Evolutionary conservation across 225 moss, liverwort and hornwort genomes (phyloP).

Genomic region (Marchantia paleacea): DNA sequence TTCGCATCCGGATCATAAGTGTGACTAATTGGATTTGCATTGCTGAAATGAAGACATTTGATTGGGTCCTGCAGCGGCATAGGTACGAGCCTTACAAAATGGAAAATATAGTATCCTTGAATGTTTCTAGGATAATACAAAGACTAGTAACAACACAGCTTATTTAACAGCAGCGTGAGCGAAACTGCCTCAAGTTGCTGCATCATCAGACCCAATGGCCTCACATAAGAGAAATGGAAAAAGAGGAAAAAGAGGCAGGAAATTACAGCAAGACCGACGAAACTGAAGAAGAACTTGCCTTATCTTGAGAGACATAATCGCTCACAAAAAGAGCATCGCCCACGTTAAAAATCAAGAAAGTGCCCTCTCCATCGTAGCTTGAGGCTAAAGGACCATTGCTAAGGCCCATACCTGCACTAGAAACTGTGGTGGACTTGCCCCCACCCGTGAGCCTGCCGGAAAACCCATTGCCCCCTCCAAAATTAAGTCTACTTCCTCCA

Average conservation of each 20-base stretch:
- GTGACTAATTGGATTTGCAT: conserved; percentile 70
- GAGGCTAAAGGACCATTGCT: conserved; percentile 71
- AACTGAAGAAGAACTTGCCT: conserved; percentile 54
- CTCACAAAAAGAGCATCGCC: conserved; percentile 86
- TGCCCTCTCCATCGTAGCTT: conserved; percentile 88
- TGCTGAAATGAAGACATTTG: conserved; percentile 79
- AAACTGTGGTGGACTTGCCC: conserved; percentile 57
- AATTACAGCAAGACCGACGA: not conserved
- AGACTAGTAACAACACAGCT: too few species aligned
- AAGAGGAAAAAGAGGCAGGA: not conserved
- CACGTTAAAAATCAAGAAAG: conserved; percentile 88
- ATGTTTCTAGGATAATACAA: too few species aligned
- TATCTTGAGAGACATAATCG: conserved; percentile 78
- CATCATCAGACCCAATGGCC: not conserved
- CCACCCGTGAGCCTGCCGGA: conserved; percentile 72
- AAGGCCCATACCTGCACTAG: conserved; percentile 52
- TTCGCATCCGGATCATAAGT: conserved; percentile 77
- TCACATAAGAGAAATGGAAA: not conserved
- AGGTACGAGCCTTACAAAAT: too few species aligned
- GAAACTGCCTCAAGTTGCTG: not conserved
- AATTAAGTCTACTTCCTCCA: conserved; percentile 68
- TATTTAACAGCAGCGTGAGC: too few species aligned
- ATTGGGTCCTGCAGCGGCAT: conserved; percentile 73
- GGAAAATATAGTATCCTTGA: too few species aligned
- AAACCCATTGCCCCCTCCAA: conserved; percentile 86